Conservation (phyloP, 805 yeast species). For the Schwanniomyces vanrijiae region DNA sequence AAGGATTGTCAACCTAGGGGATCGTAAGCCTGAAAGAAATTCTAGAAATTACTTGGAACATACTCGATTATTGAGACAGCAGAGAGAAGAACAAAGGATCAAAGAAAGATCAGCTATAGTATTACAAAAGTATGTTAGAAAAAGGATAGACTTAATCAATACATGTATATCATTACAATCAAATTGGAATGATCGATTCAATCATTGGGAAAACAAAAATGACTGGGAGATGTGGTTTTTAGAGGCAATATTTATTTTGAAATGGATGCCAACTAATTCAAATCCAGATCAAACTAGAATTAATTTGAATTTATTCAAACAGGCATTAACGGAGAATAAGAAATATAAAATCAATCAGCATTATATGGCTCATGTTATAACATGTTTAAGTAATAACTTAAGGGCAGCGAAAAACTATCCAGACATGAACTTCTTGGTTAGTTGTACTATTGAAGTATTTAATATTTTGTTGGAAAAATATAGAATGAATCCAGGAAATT, state of each 20-base stretch:
- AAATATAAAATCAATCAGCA: neutral
- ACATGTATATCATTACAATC: conserved; percentile 16
- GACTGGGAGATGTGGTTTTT: conserved; percentile 21
- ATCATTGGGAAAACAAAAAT: conserved; percentile 5
- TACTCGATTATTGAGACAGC: conserved; percentile 64
- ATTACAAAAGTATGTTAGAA: conserved; percentile 52
- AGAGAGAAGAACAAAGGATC: conserved; percentile 56
- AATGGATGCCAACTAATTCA: conserved; percentile 4
- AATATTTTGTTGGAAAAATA: neutral
- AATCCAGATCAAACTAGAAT: conserved; percentile 5
- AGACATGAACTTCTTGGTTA: neutral
- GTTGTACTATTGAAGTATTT: neutral
- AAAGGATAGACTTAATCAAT: conserved; percentile 30
- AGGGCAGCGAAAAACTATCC: neutral
- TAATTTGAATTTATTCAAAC: neutral
- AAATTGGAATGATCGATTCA: conserved; percentile 14
- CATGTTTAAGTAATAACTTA: neutral
- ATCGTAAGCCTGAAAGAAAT: conserved; percentile 39
- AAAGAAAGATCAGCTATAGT: conserved; percentile 48
- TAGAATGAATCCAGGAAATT: neutral
- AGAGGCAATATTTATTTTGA: conserved; percentile 18
- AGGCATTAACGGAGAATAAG: neutral
- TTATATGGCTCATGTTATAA: neutral
- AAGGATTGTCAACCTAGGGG: conserved; percentile 64
- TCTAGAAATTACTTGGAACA: conserved; percentile 49